Base-by-base conservation (phyloP, 306 rosid species). In the Trifolium subterraneum region DNA sequence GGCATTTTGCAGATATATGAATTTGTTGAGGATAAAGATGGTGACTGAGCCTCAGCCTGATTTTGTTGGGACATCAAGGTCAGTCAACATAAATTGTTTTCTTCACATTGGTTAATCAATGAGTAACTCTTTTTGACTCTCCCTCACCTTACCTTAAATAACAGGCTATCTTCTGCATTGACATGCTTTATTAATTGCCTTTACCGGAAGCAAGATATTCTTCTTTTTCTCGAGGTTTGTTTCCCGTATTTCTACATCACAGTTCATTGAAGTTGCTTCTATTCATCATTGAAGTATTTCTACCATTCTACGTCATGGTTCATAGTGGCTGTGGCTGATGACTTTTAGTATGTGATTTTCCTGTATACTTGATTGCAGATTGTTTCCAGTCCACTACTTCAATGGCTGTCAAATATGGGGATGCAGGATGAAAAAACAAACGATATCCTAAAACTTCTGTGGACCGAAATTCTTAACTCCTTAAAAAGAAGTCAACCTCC, bases 91-190 rank as follows among this genome's bases (percentile, higher is more conserved):
- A 63, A 64, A n/a, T 5, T 65, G 16, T 75, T 70, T 78, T 27
- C 70, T 78, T 73, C 54, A 66, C 54, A 64, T 81, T 70, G 48
- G 73, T 44, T 61, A 70, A 54, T 74, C 38, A 71, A n/a, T 36
- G 36, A n/a, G 63, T 67, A 7, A 47, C 63, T 79, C 72, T 82
- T 29, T 58, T 74, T 79, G 65, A 54, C 66, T 68, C 35, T 25
- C 31, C 42, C 66, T 64, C 81, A 36, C 72, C 73, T 31, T 81
- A 12, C 71, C 75, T 27, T 80, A 54, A 76, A 52, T 72, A 19
- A 31, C 91, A 89, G 98, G 87, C 41, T 90, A 56, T 84, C 72
- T 78, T 80, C 83, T 45, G 87, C 87, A 60, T 70, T 90, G 87
- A 80, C 90, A 77, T 68, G 64, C 75, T 80, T 87, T 75, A 76